phyloP scores from a whole-genome alignment of 2,329 filamentous ascomycete species.

The Fusarium sterilihyphosum region DNA sequence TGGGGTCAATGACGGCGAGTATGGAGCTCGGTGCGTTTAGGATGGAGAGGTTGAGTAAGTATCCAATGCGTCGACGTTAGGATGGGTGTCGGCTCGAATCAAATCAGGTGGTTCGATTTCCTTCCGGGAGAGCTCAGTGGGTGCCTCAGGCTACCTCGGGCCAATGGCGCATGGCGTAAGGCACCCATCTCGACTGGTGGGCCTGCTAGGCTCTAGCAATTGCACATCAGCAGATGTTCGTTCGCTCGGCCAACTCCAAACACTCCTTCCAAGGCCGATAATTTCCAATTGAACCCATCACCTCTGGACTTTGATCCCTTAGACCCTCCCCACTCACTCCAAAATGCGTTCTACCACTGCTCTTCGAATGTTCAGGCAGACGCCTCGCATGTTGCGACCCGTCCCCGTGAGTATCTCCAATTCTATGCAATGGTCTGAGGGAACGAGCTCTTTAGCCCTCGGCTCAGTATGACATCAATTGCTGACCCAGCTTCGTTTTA shows the following conservation, averaged over 20 bases:
- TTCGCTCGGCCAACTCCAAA: constrained; percentile 48
- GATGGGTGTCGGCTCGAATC: constrained; percentile 49
- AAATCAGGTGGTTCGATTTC: constrained; percentile 55
- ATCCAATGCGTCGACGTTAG: constrained; percentile 49
- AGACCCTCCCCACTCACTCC: constrained; percentile 48
- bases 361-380: constrained; percentile 74
- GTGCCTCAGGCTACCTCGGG: constrained; percentile 53
- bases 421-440: constrained; percentile 28
- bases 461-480: constrained; percentile 37
- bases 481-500: constrained; percentile 40
- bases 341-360: constrained; percentile 73
- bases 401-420: constrained; percentile 69
- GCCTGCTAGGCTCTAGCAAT: constrained; percentile 42
- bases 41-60: constrained; percentile 42
- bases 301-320: constrained; percentile 39
- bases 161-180: constrained; percentile 52
- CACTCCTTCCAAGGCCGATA: constrained; percentile 43
- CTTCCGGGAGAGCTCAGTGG: constrained; percentile 43
- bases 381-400: constrained; percentile 73
- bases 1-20: constrained; percentile 49
- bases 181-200: constrained; percentile 47
- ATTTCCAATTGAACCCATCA: constrained; percentile 48
- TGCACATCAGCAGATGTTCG: constrained; percentile 51
- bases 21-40: constrained; percentile 47
- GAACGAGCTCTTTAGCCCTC: constrained; percentile 34